Evolutionary conservation across 257 asterid species (phyloP), one percentile per base, ranked within the genome.

Genomic region (Nicotiana sylvestris): DNA sequence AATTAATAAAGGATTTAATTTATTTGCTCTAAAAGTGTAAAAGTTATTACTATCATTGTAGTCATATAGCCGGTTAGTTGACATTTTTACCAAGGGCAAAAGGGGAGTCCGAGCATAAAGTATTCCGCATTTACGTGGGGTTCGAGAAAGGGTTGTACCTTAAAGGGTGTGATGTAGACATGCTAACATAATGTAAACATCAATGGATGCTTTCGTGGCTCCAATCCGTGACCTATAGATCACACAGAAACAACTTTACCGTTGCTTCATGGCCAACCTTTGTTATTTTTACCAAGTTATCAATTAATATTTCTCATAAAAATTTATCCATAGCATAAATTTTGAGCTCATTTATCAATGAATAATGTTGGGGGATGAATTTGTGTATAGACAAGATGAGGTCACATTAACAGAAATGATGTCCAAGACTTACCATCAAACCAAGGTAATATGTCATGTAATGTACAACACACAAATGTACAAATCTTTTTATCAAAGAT

Each of bases 61-160:
- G 7, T 55, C 2, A 15, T 56, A 56, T 4, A 56, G 9, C 25
- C 46, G 25, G 12, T 6, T 39, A 43, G 18, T 43, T 57, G 7
- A 15, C 64, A 18, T 37, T 32, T 66, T 66, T 33, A 16, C 2
- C 55, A 49, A 49, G 55, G 51, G 12, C 12, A 9, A 43, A 43
- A 43, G 12, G 51, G 0, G 11, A 9, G 51, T 1, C 51, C 12
- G 1, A 2, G 3, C 11, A 43, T 11, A 2, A 8, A 43, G 3
- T 2, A 43, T 0, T 9, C 0, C 0, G 3, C 3, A 43, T 43
- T 43, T 2, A 43, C 3, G 3, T 0, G 3, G 3, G 3, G 0
- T 9, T 2, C 3, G 3, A 0, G 0, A 0, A 8, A 43, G 1
- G 2, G 0, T 10, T 0, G 51, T 0, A 43, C 12, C 51, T 1